Percentiles rank a stretch among this genome's conserved stretches.
Evolutionary conservation across 2,329 filamentous ascomycete species (phyloP).

Genomic region (Penicillium sp.): DNA sequence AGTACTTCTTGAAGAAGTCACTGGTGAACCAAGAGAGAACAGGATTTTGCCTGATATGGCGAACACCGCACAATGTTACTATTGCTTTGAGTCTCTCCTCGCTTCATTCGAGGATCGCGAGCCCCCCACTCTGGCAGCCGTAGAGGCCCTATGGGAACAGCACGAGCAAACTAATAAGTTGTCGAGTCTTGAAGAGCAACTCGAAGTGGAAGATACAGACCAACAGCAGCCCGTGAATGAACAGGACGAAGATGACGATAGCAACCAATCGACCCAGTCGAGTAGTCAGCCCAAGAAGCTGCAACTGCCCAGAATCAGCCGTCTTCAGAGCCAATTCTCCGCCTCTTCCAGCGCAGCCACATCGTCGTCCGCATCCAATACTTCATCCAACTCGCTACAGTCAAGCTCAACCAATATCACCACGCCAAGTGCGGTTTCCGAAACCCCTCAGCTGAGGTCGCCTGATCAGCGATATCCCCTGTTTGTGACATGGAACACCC

Average conservation of each 20-base stretch:
- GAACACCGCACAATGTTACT: conserved; percentile 79
- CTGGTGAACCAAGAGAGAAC: background rate
- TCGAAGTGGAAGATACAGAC: conserved; percentile 19
- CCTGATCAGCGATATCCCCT: conserved; percentile 63
- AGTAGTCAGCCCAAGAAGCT: conserved; percentile 23
- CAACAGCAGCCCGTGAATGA: conserved; percentile 24
- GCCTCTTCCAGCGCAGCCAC: conserved; percentile 43
- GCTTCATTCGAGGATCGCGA: conserved; percentile 71
- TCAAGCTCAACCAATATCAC: conserved; percentile 45
- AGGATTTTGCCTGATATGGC: conserved; percentile 62
- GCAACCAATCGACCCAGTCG: conserved; percentile 6
- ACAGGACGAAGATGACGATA: conserved; percentile 26
- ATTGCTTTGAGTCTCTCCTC: conserved; percentile 84
- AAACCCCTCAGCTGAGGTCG: conserved; percentile 29
- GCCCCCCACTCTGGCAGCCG: conserved; percentile 64
- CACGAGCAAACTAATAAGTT: conserved; percentile 48
- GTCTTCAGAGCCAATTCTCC: conserved; percentile 37
- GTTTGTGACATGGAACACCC: conserved; percentile 92
- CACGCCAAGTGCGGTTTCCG: conserved; percentile 46
- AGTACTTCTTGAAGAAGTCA: background rate
- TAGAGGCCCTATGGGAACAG: conserved; percentile 68
- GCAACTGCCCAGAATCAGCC: conserved; percentile 35
- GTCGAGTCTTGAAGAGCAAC: conserved; percentile 30
- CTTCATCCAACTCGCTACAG: conserved; percentile 48
- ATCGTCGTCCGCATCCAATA: conserved; percentile 48